phyloP scores from a whole-genome alignment of 2,329 filamentous ascomycete species.

The Rosellinia necatrix region DNA sequence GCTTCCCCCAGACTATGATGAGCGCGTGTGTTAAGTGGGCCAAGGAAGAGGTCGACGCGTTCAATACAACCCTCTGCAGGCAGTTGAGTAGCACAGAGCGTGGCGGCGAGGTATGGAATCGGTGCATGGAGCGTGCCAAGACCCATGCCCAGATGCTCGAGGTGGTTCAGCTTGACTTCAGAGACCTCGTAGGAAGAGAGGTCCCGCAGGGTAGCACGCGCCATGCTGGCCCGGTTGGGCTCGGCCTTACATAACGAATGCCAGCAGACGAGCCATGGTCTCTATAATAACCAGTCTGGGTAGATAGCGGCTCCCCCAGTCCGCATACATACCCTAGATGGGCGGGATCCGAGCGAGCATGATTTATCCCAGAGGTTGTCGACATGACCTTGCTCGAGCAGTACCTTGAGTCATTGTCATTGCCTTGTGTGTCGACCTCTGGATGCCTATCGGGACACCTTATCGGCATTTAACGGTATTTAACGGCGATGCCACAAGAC shows the following conservation, averaged over 20 bases:
- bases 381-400: no score
- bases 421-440: no score
- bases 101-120: slow-evolving; percentile 75
- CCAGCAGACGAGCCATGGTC: not conserved
- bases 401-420: no score
- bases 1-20: slow-evolving; percentile 85
- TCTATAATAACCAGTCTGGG: not conserved
- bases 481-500: no score
- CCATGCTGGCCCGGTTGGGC: slow-evolving; percentile 45
- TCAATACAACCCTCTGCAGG: slow-evolving; percentile 79
- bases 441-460: no score
- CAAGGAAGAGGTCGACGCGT: slow-evolving; percentile 91
- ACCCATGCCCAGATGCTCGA: slow-evolving; percentile 79
- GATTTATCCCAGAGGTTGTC: no score
- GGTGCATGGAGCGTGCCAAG: slow-evolving; percentile 81
- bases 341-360: no score
- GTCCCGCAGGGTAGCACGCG: slow-evolving; percentile 38
- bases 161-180: slow-evolving; percentile 90
- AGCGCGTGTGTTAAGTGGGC: slow-evolving; percentile 97
- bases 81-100: slow-evolving; percentile 86
- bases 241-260: slow-evolving; percentile 43
- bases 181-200: slow-evolving; percentile 73
- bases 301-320: not conserved
- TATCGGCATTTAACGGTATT: no score
- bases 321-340: not conserved